phyloP scores from a whole-genome alignment of 139 green algal genomes.

The Ettlia oleoabundans region DNA sequence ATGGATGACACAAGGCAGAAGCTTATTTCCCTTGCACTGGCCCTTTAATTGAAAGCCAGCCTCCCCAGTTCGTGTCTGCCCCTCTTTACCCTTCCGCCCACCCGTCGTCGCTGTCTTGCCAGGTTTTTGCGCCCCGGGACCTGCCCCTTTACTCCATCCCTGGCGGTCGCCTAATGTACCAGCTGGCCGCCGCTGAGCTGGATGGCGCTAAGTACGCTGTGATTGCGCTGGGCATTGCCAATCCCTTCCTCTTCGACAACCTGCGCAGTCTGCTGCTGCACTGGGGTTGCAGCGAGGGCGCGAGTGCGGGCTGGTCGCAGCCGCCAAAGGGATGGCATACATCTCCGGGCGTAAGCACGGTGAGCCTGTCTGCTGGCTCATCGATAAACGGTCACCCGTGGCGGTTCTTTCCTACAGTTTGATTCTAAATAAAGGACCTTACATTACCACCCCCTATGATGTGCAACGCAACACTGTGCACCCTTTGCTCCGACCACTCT shows the following conservation, averaged over 20 bases:
- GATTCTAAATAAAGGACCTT: too few relatives aligned
- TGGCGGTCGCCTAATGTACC: slow-evolving; percentile 4
- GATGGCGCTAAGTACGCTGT: neutral
- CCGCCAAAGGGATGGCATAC: slow-evolving; percentile 45
- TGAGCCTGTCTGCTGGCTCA: neutral
- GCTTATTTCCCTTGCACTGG: neutral
- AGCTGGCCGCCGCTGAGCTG: slow-evolving; percentile 16
- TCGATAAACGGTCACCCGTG: too few relatives aligned
- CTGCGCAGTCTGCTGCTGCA: slow-evolving; percentile 47
- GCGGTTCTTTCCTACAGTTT: too few relatives aligned
- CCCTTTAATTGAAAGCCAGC: neutral
- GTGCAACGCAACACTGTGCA: too few relatives aligned
- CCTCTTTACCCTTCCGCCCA: too few relatives aligned
- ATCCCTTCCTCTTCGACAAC: slow-evolving; percentile 16
- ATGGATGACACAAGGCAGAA: too few relatives aligned
- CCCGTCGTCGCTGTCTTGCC: neutral
- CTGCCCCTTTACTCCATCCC: slow-evolving; percentile 24
- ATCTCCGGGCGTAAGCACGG: slow-evolving; percentile 21
- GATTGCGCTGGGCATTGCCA: slow-evolving; percentile 1
- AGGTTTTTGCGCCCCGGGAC: neutral
- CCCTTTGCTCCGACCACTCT: too few relatives aligned
- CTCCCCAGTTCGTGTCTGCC: neutral
- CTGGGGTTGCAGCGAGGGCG: slow-evolving; percentile 31
- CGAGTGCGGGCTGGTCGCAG: slow-evolving; percentile 12
- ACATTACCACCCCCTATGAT: too few relatives aligned